Base-by-base conservation (phyloP, 148 eudicot species). In the Fagopyrum tataricum region DNA sequence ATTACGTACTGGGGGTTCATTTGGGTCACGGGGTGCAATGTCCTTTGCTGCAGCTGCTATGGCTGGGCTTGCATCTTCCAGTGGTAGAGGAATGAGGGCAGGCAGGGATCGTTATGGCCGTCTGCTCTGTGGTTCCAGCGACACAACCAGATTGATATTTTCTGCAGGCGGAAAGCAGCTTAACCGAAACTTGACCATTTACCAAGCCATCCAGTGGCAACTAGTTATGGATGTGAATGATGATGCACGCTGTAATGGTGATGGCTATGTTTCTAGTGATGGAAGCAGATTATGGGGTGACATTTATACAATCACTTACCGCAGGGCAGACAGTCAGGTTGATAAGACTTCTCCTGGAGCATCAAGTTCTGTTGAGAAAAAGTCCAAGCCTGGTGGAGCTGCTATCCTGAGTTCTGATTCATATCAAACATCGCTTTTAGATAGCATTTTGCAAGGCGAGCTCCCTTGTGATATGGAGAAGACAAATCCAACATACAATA, bases 41-140 rank as follows among this genome's bases (percentile, higher is more conserved):
- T 92, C 99, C 42, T 96, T 92, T 86, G 99, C 99, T 66, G 99
- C 99, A 70, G 94, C 99, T 76, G 96, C 99, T 48, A 96, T 96
- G 97, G 97, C 94, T 77, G 99, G 99, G 56, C 91, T 96, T 78
- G 87, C 92, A 62, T 87, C 37, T 31, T 31, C 84, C 20, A 96
- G 87, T 78, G 88, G 88, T 46, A 84, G 95, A 80, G 97, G 94
- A 67, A 75, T 87, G 17, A 85, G 91, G 79, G 94, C 90, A 74
- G 83, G 84, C 74, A 84, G 96, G 78, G 93, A 95, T 78, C 82
- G 88, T 44, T 84, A 84, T 13, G 97, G 95, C 7, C 94, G 91
- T 37, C 87, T 85, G 39, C 78, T 87, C 48, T 80, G 77, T 77
- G 88, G 88, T 48, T 82, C 93, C 9, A 81, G 64, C 52, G 90